phyloP scores from a whole-genome alignment of 345 rosid genomes.

The Pistacia integerrima region DNA sequence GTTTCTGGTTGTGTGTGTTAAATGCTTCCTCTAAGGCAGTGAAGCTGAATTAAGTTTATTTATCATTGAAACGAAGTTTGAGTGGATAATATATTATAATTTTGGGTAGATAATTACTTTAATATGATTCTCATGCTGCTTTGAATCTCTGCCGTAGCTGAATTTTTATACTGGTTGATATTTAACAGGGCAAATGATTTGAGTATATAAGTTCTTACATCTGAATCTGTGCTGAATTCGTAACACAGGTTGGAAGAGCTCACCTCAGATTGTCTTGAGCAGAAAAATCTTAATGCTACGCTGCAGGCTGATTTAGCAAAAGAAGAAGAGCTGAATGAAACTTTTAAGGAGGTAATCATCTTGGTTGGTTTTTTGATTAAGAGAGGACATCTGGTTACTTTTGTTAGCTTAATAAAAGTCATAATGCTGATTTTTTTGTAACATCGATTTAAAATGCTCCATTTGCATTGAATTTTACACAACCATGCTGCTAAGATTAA shows the following conservation, averaged over 20 bases:
- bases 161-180: neutral
- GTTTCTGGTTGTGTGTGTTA: neutral
- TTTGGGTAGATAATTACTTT: neutral
- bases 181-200: constrained; percentile 6
- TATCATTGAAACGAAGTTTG: too few relatives aligned
- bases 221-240: constrained; percentile 16
- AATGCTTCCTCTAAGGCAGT: neutral
- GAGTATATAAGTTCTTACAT: neutral
- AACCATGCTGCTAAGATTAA: neutral
- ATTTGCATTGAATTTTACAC: neutral
- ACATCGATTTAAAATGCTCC: neutral
- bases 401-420: constrained; percentile 1
- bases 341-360: constrained; percentile 54
- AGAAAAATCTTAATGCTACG: constrained; percentile 56
- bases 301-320: constrained; percentile 60
- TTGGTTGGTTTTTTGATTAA: constrained; percentile 1
- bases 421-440: neutral
- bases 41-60: too few relatives aligned
- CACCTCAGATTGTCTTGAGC: constrained; percentile 54
- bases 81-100: too few relatives aligned
- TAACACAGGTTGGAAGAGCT: constrained; percentile 73
- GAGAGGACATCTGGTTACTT: constrained; percentile 34
- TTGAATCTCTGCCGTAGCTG: neutral
- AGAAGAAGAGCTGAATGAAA: constrained; percentile 59
- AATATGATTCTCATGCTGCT: neutral